phyloP scores from a whole-genome alignment of 2,329 filamentous ascomycete genomes.

The Cytospora chrysosperma region DNA sequence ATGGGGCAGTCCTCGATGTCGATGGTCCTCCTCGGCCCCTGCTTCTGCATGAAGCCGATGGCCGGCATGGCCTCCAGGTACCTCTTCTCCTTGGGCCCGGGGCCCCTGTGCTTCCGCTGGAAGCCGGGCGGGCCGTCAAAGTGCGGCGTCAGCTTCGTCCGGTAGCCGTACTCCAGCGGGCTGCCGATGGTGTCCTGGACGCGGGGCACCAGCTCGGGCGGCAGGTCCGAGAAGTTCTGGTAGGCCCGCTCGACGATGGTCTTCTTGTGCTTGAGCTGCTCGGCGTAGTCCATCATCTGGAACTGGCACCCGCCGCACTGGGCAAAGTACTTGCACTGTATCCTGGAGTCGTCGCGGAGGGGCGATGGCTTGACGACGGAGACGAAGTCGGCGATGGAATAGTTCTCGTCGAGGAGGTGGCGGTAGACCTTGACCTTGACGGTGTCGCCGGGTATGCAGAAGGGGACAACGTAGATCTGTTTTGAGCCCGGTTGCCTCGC shows the following conservation, averaged over 20 bases:
- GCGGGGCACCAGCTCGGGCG: conserved; percentile 70
- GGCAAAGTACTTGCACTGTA: conserved; percentile 83
- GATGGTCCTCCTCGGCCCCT: conserved; percentile 69
- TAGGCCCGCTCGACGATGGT: conserved; percentile 89
- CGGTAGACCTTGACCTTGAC: conserved; percentile 76
- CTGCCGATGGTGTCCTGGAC: conserved; percentile 86
- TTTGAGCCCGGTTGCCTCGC: conserved; percentile 66
- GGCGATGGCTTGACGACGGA: conserved; percentile 71
- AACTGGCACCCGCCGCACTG: conserved; percentile 92
- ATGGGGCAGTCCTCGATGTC: conserved; percentile 99
- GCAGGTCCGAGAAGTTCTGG: conserved; percentile 82
- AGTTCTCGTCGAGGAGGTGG: conserved; percentile 63
- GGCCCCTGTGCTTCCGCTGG: conserved; percentile 46
- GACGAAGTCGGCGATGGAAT: conserved; percentile 80
- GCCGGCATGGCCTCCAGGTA: conserved; percentile 65
- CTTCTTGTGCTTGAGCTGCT: conserved; percentile 83
- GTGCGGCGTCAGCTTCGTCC: conserved; percentile 95
- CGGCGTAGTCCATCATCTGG: conserved; percentile 89
- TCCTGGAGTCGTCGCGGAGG: conserved; percentile 71
- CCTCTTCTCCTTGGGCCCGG: conserved; percentile 47
- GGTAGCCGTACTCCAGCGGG: conserved; percentile 87
- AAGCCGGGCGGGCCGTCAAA: conserved; percentile 74
- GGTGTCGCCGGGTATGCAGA: conserved; percentile 80
- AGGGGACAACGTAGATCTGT: conserved; percentile 82
- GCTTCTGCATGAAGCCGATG: conserved; percentile 86